Percentiles rank a stretch among this genome's conserved stretches.
Conservation (phyloP, 768 basidiomycete species). For the Collybia nuda region DNA sequence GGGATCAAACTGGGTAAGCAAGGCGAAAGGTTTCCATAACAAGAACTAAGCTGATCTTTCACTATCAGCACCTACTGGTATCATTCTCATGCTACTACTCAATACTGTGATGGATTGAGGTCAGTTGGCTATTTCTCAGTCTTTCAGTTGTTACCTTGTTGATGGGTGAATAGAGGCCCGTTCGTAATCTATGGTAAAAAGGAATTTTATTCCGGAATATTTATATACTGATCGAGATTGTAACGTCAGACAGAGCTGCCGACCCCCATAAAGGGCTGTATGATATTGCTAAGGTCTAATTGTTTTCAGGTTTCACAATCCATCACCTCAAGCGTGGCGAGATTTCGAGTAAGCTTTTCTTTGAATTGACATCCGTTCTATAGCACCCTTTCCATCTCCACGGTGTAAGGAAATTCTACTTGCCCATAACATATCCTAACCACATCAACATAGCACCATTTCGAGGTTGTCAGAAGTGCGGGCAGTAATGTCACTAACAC, state of each 20-base stretch:
- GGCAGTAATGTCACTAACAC: constrained; percentile 22
- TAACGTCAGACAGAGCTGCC: constrained; percentile 19
- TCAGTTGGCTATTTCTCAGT: constrained; percentile 44
- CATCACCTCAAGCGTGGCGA: not conserved
- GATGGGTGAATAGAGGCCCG: no score
- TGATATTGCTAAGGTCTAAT: not conserved
- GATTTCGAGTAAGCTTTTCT: not conserved
- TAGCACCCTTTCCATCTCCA: constrained; percentile 28
- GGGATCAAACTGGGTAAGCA: no score
- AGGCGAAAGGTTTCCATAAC: no score
- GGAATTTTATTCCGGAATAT: no score
- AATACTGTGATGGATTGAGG: constrained; percentile 58
- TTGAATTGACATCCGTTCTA: not conserved
- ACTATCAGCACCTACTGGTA: constrained; percentile 28
- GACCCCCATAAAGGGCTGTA: not conserved
- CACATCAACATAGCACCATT: constrained; percentile 25
- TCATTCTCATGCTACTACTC: constrained; percentile 27
- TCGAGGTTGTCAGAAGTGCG: constrained; percentile 34
- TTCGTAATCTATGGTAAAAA: no score
- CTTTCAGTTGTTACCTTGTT: no score
- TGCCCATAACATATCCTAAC: not conserved
- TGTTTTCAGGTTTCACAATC: not conserved
- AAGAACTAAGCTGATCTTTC: constrained; percentile 20
- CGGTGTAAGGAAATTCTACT: constrained; percentile 17
- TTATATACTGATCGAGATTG: no score